phyloP scores from a whole-genome alignment of 176 grass and related monocot genomes.

The Lolium rigidum region DNA sequence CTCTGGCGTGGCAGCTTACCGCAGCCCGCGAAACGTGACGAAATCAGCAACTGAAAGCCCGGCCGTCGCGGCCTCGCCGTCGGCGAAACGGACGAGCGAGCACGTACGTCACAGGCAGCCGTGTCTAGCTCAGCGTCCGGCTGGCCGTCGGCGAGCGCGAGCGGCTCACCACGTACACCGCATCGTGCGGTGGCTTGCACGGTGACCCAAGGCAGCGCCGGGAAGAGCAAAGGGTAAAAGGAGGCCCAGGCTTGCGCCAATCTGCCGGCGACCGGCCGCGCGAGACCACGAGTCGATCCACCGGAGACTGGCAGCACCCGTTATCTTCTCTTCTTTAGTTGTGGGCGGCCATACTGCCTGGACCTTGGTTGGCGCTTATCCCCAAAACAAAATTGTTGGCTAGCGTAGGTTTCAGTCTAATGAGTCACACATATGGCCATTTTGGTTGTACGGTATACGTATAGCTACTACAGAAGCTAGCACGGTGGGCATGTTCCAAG shows the following conservation, averaged over 20 bases:
- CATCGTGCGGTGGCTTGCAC: neutral
- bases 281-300: neutral
- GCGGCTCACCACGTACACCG: neutral
- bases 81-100: neutral
- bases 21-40: neutral
- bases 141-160: neutral
- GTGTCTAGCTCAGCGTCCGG: neutral
- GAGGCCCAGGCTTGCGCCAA: no score
- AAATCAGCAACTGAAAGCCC: neutral
- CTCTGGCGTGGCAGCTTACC: neutral
- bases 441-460: neutral
- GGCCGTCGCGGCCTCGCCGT: neutral
- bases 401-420: no score
- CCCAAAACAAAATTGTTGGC: no score
- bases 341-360: neutral
- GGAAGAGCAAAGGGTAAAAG: no score
- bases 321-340: neutral
- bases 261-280: neutral
- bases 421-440: neutral
- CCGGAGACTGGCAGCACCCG: slow-evolving; percentile 5
- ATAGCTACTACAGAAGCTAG: no score
- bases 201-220: neutral
- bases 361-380: neutral
- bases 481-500: neutral
- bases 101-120: neutral